Evolutionary conservation across 352 stramenopile genomes (phyloP), one percentile per base, ranked within the genome.

Genomic region (Heterotrichella gracilis): DNA sequence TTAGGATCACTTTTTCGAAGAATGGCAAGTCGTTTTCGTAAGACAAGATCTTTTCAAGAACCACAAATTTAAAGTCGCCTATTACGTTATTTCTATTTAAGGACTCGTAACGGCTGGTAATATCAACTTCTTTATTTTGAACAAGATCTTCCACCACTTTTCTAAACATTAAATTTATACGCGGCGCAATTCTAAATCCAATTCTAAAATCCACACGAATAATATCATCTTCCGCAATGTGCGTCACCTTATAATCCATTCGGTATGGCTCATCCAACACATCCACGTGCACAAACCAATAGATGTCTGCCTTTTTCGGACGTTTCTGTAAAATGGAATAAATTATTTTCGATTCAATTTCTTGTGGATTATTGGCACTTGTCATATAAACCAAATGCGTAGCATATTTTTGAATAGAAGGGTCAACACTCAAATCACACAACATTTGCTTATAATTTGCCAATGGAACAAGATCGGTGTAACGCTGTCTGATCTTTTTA

Each of bases 81-180:
- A 53, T 53, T n/a, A 53, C 32, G 32, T 53, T 53, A 53, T 53
- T 53, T 53, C n/a, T 53, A n/a, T 53, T 53, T 9, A 53, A n/a
- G 9, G 32, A 53, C 32, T 53, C 32, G n/a, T 53, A 53, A n/a
- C 32, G 32, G 32, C 32, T 53, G 32, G 32, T 53, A 53, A 53
- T 53, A 53, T 53, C 32, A 53, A 53, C 32, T 53, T 53, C 32
- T 53, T 53, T 53, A 53, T 53, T 53, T n/a, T 53, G 9, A 9
- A 53, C 32, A 9, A 53, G 9, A n/a, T 53, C 32, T 9, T 9
- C 32, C 9, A 53, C 32, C n/a, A 53, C 32, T n/a, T 53, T 53
- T n/a, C 32, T 53, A n/a, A 53, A 53, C 32, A 53, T 53, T 9
- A 53, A n/a, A n/a, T 53, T 53, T 17, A 53, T n/a, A 53, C 32